Base-by-base conservation (phyloP, 2,329 filamentous ascomycete genomes). In the Alternaria tenuissima region DNA sequence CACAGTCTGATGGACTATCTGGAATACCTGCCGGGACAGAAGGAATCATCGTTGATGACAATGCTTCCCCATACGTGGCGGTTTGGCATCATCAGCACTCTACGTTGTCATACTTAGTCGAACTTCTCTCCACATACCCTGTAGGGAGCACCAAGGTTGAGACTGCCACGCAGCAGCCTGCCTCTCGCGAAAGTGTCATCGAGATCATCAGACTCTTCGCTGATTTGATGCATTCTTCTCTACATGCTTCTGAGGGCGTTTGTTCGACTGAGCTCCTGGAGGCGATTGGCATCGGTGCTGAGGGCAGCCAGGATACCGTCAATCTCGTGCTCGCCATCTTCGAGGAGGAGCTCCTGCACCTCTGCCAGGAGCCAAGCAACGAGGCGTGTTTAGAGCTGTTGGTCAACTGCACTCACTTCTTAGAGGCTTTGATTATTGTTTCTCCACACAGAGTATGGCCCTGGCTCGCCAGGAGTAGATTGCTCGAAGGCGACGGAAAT, bases 391-490 rank as follows among this genome's bases (percentile, higher is more conserved):
- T 89, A 42, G 86, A 88, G 36, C 83, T 96, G 28, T 84, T 89
- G 2, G 85, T 94, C 48, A 88, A 91, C 24, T 96, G 93, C 74
- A 80, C 94, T 22, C 89, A 93, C 54, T 97, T 98, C 71, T 81
- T 96, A 38, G 86, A 91, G 67, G 88, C 90, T 3, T 81, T 96
- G 18, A 79, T 95, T 26, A 84, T 85, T 9, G 69, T 91, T n/a
- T 87, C 90, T 52, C 94, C 95, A 0, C 91, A 91, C 57, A 86
- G 94, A 61, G 89, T 97, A 6, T 98, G 95, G 94, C 93, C 94
- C 4, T 92, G 94, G 75, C 85, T 99, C 70, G 88, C 90, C 4
- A 88, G 92, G 58, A 96, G 92, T 76, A 88, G 89, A 63, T 82
- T 99, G 18, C 83, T 99, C 46, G 91, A 91, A 67, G 87, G 89